phyloP scores from a whole-genome alignment of 1,284 basidiomycete species.

The Moesziomyces antarcticus region DNA sequence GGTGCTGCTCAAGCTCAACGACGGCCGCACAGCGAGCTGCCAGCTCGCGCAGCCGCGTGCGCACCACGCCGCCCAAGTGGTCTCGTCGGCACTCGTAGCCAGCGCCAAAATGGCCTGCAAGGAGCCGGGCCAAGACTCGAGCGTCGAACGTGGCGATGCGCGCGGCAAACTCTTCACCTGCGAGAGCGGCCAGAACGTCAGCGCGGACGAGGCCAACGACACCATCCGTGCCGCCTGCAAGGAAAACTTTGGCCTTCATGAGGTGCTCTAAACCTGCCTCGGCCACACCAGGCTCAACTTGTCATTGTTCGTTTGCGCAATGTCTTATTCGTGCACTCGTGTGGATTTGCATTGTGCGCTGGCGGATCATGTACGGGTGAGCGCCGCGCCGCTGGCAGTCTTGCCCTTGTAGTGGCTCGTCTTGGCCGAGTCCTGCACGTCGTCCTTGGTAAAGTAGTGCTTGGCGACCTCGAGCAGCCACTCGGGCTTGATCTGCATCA shows the following conservation, averaged over 20 bases:
- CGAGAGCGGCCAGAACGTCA: constrained; percentile 8
- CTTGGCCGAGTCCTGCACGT: constrained; percentile 36
- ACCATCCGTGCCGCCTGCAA: constrained; percentile 13
- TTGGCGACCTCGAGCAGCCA: constrained; percentile 84
- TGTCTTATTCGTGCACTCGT: too few species aligned
- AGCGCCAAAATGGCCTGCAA: constrained; percentile 16
- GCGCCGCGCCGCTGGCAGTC: constrained; percentile 20
- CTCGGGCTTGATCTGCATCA: constrained; percentile 94
- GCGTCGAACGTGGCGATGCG: too few species aligned
- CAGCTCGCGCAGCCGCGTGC: not conserved
- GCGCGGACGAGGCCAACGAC: not conserved
- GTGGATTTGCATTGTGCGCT: too few species aligned
- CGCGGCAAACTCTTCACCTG: constrained; percentile 4
- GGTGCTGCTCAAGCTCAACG: constrained; percentile 15
- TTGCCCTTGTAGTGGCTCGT: constrained; percentile 29
- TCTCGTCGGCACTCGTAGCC: constrained; percentile 21
- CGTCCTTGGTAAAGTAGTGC: constrained; percentile 58
- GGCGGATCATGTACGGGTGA: not conserved
- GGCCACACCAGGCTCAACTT: too few species aligned
- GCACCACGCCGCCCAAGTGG: constrained; percentile 11
- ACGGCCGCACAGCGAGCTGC: constrained; percentile 7
- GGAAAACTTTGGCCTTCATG: not conserved
- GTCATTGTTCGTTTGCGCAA: too few species aligned
- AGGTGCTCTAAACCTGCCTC: not conserved
- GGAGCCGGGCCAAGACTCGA: not conserved